Evolutionary conservation across 768 basidiomycete genomes (phyloP).

Genomic region (Hypholoma sublateritium): DNA sequence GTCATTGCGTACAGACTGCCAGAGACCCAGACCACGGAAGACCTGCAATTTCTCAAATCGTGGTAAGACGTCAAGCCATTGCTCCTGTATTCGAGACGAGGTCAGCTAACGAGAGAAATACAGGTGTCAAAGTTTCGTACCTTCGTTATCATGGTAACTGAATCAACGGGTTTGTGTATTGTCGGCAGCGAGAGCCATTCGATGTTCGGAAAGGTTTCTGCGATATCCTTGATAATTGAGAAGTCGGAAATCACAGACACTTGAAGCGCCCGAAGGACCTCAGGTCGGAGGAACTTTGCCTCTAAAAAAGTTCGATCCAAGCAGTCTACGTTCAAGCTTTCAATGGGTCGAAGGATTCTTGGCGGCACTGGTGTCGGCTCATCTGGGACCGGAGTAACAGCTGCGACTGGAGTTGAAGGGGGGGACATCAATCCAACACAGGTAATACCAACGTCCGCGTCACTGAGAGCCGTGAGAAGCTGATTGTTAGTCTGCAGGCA

Average conservation of each 20-base stretch:
- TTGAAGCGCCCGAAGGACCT: slow-evolving; percentile 31
- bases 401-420: slow-evolving; percentile 21
- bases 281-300: slow-evolving; percentile 28
- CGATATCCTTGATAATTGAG: slow-evolving; percentile 29
- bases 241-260: slow-evolving; percentile 30
- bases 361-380: slow-evolving; percentile 15
- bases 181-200: slow-evolving; percentile 40
- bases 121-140: slow-evolving; percentile 17
- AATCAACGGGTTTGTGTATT: slow-evolving; percentile 18
- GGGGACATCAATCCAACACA: slow-evolving; percentile 15
- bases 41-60: slow-evolving; percentile 42
- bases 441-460: slow-evolving; percentile 13
- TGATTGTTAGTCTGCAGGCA: slow-evolving; percentile 33
- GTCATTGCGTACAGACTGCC: slow-evolving; percentile 36
- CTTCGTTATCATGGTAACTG: slow-evolving; percentile 24
- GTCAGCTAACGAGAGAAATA: background rate
- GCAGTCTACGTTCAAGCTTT: slow-evolving; percentile 33
- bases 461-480: slow-evolving; percentile 36
- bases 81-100: slow-evolving; percentile 24
- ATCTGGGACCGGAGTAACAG: slow-evolving; percentile 12
- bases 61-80: slow-evolving; percentile 40
- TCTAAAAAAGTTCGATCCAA: slow-evolving; percentile 29
- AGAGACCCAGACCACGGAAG: slow-evolving; percentile 42
- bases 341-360: slow-evolving; percentile 28
- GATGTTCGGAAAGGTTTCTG: slow-evolving; percentile 37